Conservation (phyloP, 1,139 yeast species). For the Lodderomyces orthopsilosis region DNA sequence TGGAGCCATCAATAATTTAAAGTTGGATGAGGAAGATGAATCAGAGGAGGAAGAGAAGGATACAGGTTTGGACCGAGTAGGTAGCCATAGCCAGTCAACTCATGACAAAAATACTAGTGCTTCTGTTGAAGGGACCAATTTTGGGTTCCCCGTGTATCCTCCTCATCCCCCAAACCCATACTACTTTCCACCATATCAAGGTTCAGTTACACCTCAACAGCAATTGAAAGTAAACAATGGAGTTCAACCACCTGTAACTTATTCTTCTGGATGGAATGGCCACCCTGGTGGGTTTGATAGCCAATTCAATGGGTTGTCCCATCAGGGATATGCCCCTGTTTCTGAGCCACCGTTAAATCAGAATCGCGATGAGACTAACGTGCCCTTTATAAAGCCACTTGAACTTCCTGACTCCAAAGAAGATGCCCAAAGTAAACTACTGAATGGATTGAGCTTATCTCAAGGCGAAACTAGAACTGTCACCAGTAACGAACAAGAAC, state of each 20-base stretch:
- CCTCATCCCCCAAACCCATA: conserved; percentile 16
- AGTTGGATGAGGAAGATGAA: conserved; percentile 36
- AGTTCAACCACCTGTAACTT: not conserved
- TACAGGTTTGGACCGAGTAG: too few relatives aligned
- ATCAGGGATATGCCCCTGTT: conserved; percentile 21
- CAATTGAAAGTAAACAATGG: conserved; percentile 10
- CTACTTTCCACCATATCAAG: conserved; percentile 12
- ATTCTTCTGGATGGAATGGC: conserved; percentile 25
- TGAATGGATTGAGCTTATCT: conserved; percentile 10
- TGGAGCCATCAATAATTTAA: conserved; percentile 40
- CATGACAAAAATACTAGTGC: not conserved
- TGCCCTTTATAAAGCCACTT: conserved; percentile 29
- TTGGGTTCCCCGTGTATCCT: conserved; percentile 1
- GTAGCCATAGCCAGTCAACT: conserved; percentile 1
- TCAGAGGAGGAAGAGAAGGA: conserved; percentile 5
- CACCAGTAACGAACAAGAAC: not conserved
- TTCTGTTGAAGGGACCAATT: conserved; percentile 11
- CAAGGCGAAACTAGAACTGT: not conserved
- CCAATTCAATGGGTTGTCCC: conserved; percentile 14
- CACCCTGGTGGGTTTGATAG: conserved; percentile 3
- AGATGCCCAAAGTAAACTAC: conserved; percentile 12
- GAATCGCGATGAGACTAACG: conserved; percentile 15
- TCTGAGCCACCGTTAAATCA: conserved; percentile 36
- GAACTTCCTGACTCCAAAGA: conserved; percentile 33
- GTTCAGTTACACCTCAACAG: conserved; percentile 36